Percentiles rank a stretch among this genome's conserved stretches.
Conservation (phyloP, 139 green algal species). For the Astrephomene gubernaculifera region DNA sequence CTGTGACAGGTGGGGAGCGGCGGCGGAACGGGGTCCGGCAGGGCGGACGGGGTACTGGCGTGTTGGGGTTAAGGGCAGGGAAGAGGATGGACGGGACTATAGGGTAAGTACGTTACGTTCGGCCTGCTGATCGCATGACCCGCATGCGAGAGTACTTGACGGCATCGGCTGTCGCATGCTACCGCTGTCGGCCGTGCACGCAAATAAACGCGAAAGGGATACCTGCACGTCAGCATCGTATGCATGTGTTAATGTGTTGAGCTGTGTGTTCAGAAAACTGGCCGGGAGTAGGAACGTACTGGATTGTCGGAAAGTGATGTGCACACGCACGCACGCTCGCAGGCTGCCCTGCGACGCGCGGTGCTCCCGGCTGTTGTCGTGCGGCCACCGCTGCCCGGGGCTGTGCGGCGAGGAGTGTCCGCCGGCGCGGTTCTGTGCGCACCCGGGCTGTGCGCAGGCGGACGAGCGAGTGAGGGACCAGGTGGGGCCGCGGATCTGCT, state of each 20-base stretch:
- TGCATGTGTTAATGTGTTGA: neutral
- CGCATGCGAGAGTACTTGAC: no score
- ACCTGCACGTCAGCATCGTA: no score
- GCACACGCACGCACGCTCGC: neutral
- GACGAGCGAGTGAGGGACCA: neutral
- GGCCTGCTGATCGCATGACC: no score
- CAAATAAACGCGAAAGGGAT: no score
- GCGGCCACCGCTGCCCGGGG: slow-evolving; percentile 46
- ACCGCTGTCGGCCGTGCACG: no score
- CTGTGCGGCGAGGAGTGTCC: slow-evolving; percentile 43
- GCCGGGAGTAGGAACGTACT: neutral
- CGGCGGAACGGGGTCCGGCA: no score
- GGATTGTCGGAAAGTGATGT: neutral
- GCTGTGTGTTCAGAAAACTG: neutral
- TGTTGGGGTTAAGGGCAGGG: no score
- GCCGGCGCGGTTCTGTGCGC: neutral
- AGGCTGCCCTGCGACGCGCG: slow-evolving; percentile 76
- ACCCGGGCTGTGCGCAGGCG: slow-evolving; percentile 4
- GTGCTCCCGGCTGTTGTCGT: slow-evolving; percentile 47
- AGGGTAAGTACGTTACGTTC: no score
- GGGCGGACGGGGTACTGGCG: no score
- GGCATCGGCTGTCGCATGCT: no score
- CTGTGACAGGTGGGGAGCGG: slow-evolving; percentile 58
- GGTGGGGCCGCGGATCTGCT: neutral
- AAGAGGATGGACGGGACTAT: no score